Conservation (phyloP, 331 rosid genomes). For the Pyracantha coccinea region DNA sequence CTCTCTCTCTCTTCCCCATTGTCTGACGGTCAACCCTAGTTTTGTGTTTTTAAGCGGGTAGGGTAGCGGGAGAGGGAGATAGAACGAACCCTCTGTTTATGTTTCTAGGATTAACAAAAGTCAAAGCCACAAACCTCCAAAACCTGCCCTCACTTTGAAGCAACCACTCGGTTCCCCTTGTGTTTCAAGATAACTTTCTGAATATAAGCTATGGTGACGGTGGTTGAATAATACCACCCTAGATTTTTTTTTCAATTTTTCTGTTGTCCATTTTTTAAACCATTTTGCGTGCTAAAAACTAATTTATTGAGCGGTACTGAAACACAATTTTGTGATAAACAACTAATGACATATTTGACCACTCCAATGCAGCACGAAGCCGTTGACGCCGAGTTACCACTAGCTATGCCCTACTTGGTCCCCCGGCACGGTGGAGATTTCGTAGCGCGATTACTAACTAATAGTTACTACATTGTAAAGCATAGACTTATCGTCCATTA, state of each 20-base stretch:
- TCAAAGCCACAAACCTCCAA: constrained; percentile 53
- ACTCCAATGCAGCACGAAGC: no score
- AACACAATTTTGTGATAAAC: no score
- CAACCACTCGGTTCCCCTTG: constrained; percentile 21
- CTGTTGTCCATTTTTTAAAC: neutral
- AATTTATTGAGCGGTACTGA: no score
- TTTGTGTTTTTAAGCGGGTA: constrained; percentile 22
- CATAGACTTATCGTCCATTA: neutral
- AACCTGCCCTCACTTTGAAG: constrained; percentile 59
- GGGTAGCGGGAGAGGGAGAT: constrained; percentile 3
- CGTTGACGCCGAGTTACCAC: no score
- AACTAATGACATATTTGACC: no score
- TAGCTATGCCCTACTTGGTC: no score
- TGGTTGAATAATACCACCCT: constrained; percentile 11
- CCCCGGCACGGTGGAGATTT: no score
- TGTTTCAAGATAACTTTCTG: neutral
- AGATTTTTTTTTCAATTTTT: neutral
- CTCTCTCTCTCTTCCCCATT: constrained; percentile 14
- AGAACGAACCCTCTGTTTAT: neutral
- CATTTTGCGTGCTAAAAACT: neutral
- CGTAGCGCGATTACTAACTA: no score
- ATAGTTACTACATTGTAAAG: neutral
- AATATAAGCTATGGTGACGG: neutral
- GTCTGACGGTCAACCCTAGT: constrained; percentile 41
- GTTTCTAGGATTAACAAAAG: constrained; percentile 22